Base-by-base conservation (phyloP, 495 filamentous ascomycete species). In the Xylaria flabelliformis region DNA sequence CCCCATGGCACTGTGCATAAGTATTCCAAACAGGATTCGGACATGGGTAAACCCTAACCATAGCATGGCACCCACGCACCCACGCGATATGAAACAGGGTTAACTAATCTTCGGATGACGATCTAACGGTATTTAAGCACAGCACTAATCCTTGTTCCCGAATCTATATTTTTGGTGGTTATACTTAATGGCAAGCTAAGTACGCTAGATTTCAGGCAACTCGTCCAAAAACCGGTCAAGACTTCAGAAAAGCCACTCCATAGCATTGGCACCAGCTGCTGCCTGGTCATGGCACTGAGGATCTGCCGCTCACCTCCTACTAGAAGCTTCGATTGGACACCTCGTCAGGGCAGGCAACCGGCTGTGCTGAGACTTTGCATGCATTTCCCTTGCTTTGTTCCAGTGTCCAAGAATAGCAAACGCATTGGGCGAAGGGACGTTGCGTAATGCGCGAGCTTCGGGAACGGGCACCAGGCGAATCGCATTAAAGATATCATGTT, bases 1-100 rank as follows among this genome's bases (percentile, higher is more conserved):
- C 26, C 24, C 51, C 21, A 32, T 32, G 53, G 58, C 58, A 61
- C 58, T 21, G 58, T 61, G 58, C 58, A 61, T 39, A n/a, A n/a
- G n/a, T n/a, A 4, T n/a, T n/a, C 17, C 1, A 41, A 41, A 1
- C 42, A 50, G 48, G 48, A 39, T 39, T 41, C 17, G 58, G 8
- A 39, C 34, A 39, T 61, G 29, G 58, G 32, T 61, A 21, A n/a
- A 17, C 17, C 58, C 53, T 56, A 56, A 56, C 24, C 24, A 56
- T 56, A 56, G n/a, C 58, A 61, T 61, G 58, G 58, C 17, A 6
- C 2, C 56, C 51, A 56, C 53, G 58, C 17, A 6, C 2, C 56
- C 51, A 56, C 53, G 53, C 53, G 53, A 32, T 13, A 26, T 17
- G 58, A 17, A 39, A 39, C 58, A 0, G 58, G 58, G 58, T 39